A percentile compares a stretch with the other conserved stretches of the same genome.
Conservation (phyloP, 208 protist genomes). For the Naegleria lovaniensis region DNA sequence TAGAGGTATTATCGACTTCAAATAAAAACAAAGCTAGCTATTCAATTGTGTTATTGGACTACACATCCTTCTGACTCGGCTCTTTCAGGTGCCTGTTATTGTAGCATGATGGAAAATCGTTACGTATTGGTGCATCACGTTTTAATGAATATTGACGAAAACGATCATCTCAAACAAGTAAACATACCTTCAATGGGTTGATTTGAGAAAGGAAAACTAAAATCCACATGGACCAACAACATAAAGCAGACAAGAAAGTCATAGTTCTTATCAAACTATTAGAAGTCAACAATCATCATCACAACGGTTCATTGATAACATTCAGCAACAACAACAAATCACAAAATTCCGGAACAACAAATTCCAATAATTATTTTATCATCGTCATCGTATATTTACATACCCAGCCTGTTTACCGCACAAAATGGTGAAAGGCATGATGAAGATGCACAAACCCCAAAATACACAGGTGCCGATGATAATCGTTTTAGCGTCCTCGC, state of each 20-base stretch:
- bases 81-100: not conserved
- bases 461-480: conserved; percentile 19
- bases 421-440: conserved; percentile 5
- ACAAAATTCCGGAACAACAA: too few species aligned
- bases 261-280: not conserved
- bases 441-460: not conserved
- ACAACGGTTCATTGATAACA: not conserved
- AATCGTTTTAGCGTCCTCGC: not conserved
- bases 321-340: not conserved
- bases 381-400: not conserved
- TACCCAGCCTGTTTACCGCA: not conserved
- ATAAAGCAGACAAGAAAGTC: not conserved
- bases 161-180: not conserved
- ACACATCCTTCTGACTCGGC: not conserved
- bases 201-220: conserved; percentile 24
- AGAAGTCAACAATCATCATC: not conserved
- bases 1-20: not conserved
- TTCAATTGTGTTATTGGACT: not conserved
- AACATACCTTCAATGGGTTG: not conserved
- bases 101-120: too few species aligned
- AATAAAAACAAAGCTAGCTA: not conserved
- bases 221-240: conserved; percentile 20
- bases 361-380: too few species aligned
- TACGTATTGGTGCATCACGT: too few species aligned
- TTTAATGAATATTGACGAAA: not conserved